Evolutionary conservation across 2,329 filamentous ascomycete genomes (phyloP).

Genomic region (Thermothelomyces thermophilus): DNA sequence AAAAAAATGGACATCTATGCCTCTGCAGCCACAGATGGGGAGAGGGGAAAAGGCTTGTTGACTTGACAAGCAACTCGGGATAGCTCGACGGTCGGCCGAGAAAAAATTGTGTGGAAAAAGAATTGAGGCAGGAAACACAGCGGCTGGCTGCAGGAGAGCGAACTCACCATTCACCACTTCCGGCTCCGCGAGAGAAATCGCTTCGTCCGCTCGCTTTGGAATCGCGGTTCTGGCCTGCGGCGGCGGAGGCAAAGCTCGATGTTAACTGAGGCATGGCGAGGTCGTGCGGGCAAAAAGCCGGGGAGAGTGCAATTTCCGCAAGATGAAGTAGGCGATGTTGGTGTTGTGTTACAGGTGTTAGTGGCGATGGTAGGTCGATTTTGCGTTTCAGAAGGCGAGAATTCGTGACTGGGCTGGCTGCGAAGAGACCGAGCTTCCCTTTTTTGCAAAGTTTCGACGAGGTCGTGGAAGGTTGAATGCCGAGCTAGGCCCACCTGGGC

Average conservation of each 20-base stretch:
- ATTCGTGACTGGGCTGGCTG: constrained; percentile 5
- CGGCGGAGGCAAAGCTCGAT: constrained; percentile 78
- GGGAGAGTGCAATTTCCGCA: constrained; percentile 13
- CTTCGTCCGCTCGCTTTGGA: constrained; percentile 49
- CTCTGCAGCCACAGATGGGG: neutral
- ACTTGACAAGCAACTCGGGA: constrained; percentile 3
- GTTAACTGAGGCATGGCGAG: constrained; percentile 61
- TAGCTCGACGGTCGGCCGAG: neutral
- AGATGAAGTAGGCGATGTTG: neutral
- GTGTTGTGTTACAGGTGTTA: constrained; percentile 2
- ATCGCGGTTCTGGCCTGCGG: constrained; percentile 66
- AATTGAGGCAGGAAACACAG: constrained; percentile 4
- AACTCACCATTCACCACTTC: constrained; percentile 67
- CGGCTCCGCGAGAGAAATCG: constrained; percentile 45
- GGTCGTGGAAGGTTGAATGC: constrained; percentile 23
- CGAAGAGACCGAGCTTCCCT: constrained; percentile 18
- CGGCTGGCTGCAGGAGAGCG: neutral
- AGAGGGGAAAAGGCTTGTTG: neutral
- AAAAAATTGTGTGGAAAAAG: neutral
- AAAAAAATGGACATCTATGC: too few relatives aligned
- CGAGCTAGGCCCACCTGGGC: constrained; percentile 17
- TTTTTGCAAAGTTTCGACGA: constrained; percentile 27
- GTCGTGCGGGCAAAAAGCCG: neutral
- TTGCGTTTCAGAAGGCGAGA: constrained; percentile 13
- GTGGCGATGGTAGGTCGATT: neutral